Evolutionary conservation across 2,329 filamentous ascomycete species (phyloP), one percentile per base, ranked within the genome.

Genomic region (Aspergillus japonicus): DNA sequence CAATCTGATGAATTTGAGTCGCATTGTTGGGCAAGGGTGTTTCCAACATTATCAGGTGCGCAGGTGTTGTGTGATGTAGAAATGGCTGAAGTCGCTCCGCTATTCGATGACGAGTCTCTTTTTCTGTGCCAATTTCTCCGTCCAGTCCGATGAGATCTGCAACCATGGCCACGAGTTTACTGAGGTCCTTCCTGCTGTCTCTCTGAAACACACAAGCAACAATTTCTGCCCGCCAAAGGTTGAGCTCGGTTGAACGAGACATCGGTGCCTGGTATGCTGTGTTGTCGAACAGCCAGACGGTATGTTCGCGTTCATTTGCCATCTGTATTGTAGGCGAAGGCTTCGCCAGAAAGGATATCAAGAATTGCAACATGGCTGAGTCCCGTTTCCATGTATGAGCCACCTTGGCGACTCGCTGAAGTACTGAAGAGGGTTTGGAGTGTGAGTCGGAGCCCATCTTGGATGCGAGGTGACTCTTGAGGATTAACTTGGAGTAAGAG

Each of bases 201-300:
- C 87, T 87, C 64, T 89, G 85, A 68, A 97, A 96, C 59, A 92
- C 90, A 49, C 90, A 91, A 2, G 89, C 86, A 0, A 96, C 87
- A 62, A 93, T 92, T 71, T 97, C 91, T 26, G 89, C 89, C 69
- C 90, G 83, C 92, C 92, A 97, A 55, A 69, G 63, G 71, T 74
- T 56, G 2, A 76, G 74, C 23, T 52, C 57, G 19, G 69, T 67
- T 60, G 69, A 50, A 79, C 76, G 73, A 49, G 64, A 61, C 62
- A 72, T 71, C 56, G 71, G 54, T 24, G 73, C 68, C 61, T 86
- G 85, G 73, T 89, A 94, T 4, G 92, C 93, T 2, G 90, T 94
- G 70, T 95, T 96, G 78, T 98, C 92, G 51, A 97, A 81, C 7
- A 97, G 80, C 94, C 94, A 97, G 47, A 97, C 87, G 14, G 85